Evolutionary conservation across 2,329 filamentous ascomycete genomes (phyloP).

Genomic region (Epichloe coenophiala): DNA sequence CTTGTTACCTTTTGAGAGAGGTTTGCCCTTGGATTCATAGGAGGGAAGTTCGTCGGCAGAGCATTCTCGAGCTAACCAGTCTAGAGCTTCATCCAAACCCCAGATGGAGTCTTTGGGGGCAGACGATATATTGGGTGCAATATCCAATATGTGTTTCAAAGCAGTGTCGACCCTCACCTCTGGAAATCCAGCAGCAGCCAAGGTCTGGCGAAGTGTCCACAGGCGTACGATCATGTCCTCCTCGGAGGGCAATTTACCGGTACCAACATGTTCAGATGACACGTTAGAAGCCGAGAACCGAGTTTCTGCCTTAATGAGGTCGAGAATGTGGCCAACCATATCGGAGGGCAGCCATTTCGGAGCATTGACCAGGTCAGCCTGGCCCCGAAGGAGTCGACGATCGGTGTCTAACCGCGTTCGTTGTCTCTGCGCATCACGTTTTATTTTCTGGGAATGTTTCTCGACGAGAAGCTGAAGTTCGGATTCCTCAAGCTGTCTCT

Average conservation of each 20-base stretch:
- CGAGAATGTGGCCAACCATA: constrained; percentile 62
- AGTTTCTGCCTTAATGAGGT: constrained; percentile 54
- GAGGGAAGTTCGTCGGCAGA: constrained; percentile 53
- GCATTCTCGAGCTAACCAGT: constrained; percentile 79
- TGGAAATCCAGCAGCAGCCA: constrained; percentile 57
- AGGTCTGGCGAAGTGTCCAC: constrained; percentile 70
- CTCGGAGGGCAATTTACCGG: constrained; percentile 47
- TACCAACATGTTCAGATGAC: constrained; percentile 28
- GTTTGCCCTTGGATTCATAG: constrained; percentile 40
- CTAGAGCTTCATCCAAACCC: constrained; percentile 76
- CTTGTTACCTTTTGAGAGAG: constrained; percentile 23
- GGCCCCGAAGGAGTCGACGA: constrained; percentile 63
- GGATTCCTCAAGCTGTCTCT: constrained; percentile 77
- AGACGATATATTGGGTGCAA: constrained; percentile 46
- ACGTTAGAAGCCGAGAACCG: constrained; percentile 41
- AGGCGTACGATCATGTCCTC: constrained; percentile 68
- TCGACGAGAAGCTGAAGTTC: constrained; percentile 81
- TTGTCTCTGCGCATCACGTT: constrained; percentile 66
- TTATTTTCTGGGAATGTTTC: constrained; percentile 65
- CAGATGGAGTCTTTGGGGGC: constrained; percentile 55
- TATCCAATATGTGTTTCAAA: constrained; percentile 52
- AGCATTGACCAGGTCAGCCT: constrained; percentile 59
- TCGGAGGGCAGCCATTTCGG: constrained; percentile 72
- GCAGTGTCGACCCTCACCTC: constrained; percentile 47
- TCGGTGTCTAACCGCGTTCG: constrained; percentile 72